Base-by-base conservation (phyloP, 148 eudicot species). In the Amaranthus hypochondriacus region DNA sequence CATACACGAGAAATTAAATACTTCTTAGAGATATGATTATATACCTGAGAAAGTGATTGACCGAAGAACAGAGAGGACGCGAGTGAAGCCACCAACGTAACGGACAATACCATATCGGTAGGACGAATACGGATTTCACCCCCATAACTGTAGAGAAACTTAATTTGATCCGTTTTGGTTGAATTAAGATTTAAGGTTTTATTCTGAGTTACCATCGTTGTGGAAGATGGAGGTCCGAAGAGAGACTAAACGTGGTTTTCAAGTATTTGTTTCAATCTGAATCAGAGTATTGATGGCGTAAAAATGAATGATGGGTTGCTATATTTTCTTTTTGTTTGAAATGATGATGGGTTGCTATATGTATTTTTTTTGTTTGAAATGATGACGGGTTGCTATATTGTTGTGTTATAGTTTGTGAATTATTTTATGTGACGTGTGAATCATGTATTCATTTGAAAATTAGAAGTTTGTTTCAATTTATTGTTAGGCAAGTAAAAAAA, bases 101-200 rank as follows among this genome's bases (percentile, higher is more conserved):
- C 96, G 89, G 62, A 94, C 96, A 50, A 63, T 71, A 64, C 90
- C 91, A 72, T 91, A 72, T 91, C 97, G 75, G 82, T 72, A 14
- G 80, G 91, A 13, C 98, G 97, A 58, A 93, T 97, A 56, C 87
- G 60, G 73, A 94, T 91, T 56, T 68, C 84, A 6, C 98, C 98
- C 69, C 90, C 88, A 68, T 94, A 94, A 59, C 96, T 89, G 79
- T 86, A 91, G 44, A 94, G 90, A 53, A 94, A 83, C 62, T 94
- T 94, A 0, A 61, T 76, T 48, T 46, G 73, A 39, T 53, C 15
- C 1, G 69, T 39, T 42, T 73, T 42, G 56, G 79, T 55, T 5
- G 70, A 53, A 0, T 9, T 48, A 21, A 57, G 60, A 55, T 58
- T 28, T 11, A 70, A 67, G 15, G 68, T 7, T 61, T 76, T 76